A percentile compares a stretch with the other conserved stretches of the same genome.
Conservation (phyloP, 75 land plant genomes). For the Pinus tabuliformis region DNA sequence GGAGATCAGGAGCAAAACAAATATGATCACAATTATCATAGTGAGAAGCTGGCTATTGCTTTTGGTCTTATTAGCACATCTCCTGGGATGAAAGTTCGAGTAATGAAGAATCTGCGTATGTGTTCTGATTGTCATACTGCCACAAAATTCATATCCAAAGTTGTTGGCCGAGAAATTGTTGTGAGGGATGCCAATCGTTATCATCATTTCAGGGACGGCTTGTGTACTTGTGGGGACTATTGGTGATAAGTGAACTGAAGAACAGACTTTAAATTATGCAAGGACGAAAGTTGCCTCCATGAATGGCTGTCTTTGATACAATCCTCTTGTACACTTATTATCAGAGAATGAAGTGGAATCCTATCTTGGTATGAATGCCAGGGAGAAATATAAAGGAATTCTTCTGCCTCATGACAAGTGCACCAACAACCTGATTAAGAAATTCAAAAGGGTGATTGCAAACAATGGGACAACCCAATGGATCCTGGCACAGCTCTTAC, state of each 20-base stretch:
- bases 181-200: conserved; percentile 60
- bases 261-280: background rate
- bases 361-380: no score
- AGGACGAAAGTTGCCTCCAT: background rate
- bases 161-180: conserved; percentile 20
- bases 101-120: background rate
- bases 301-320: background rate
- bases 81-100: background rate
- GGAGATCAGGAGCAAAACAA: conserved; percentile 55
- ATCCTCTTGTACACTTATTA: background rate
- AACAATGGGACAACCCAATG: no score
- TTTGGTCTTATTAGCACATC: background rate
- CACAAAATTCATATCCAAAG: background rate
- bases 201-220: conserved; percentile 44
- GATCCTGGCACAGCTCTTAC: no score
- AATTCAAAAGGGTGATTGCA: no score
- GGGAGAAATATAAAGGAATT: no score
- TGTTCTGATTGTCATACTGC: background rate
- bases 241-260: conserved; percentile 32
- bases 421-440: no score
- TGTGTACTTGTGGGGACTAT: conserved; percentile 56
- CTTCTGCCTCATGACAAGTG: no score
- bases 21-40: conserved; percentile 23
- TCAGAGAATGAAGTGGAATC: background rate
- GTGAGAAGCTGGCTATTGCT: background rate